These are phyloP conservation scores for Suhomyces chickasaworum DNA, from an alignment of 1,139 yeast genomes.

Conservation along the genomic window DNA sequence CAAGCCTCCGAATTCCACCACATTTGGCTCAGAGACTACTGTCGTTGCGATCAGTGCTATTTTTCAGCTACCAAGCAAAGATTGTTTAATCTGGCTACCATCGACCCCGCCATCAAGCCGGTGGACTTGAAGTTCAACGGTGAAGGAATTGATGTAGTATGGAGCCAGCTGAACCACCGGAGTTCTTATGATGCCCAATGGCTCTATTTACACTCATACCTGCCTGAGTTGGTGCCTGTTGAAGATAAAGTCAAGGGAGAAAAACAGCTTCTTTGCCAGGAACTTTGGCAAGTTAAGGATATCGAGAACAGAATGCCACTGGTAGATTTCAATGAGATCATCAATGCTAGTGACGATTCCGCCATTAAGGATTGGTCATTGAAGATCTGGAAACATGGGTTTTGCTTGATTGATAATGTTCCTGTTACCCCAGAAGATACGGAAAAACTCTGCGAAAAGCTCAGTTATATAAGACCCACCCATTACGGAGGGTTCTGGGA, in stretches of 20 bases:
- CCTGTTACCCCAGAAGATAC: conserved; percentile 68
- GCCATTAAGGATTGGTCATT: conserved; percentile 62
- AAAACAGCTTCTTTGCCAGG: conserved; percentile 30
- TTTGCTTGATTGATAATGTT: conserved; percentile 62
- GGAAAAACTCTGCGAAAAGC: conserved; percentile 57
- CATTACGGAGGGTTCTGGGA: conserved; percentile 87
- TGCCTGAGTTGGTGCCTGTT: conserved; percentile 47
- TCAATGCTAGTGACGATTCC: conserved; percentile 33
- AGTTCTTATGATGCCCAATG: conserved; percentile 52
- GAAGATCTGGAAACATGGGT: conserved; percentile 63
- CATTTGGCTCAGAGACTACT: conserved; percentile 72
- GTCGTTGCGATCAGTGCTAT: conserved; percentile 64
- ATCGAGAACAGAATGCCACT: conserved; percentile 50
- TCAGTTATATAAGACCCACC: conserved; percentile 68
- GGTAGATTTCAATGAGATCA: conserved; percentile 55
- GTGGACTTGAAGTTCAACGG: conserved; percentile 16
- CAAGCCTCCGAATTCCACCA: conserved; percentile 38
- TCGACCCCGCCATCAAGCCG: conserved; percentile 52
- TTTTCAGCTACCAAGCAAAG: conserved; percentile 66
- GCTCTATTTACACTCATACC: conserved; percentile 61
- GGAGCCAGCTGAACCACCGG: conserved; percentile 55
- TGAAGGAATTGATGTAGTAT: conserved; percentile 32
- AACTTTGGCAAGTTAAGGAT: conserved; percentile 53
- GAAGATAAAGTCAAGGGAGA: conserved; percentile 32
- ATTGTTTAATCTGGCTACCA: conserved; percentile 56